Conservation (phyloP, 352 stramenopile species). For the Halophytophthora polymorphica region DNA sequence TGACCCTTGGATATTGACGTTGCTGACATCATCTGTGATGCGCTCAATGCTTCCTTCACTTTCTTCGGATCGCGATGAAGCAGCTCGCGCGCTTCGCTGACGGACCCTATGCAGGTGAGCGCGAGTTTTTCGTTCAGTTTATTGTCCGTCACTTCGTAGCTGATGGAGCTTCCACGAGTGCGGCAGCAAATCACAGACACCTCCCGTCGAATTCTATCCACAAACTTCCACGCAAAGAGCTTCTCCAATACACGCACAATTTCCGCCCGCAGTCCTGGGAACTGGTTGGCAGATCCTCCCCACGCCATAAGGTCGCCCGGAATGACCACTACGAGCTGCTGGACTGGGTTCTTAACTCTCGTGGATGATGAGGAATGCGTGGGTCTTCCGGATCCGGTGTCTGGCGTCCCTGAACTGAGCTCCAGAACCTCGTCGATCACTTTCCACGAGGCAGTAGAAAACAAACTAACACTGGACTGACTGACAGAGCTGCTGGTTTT, state of each 20-base stretch:
- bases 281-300: slow-evolving; percentile 21
- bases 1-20: slow-evolving; percentile 37
- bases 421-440: slow-evolving; percentile 52
- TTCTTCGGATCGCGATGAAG: slow-evolving; percentile 20
- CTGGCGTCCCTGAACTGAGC: background rate
- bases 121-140: slow-evolving; percentile 50
- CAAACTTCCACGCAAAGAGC: slow-evolving; percentile 64
- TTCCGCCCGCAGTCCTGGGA: slow-evolving; percentile 35
- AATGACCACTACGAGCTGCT: slow-evolving; percentile 56
- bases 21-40: background rate
- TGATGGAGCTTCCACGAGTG: slow-evolving; percentile 33
- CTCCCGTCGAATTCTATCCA: slow-evolving; percentile 24
- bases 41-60: slow-evolving; percentile 3
- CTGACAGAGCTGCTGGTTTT: slow-evolving; percentile 7
- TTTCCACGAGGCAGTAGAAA: slow-evolving; percentile 61
- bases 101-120: slow-evolving; percentile 51
- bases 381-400: background rate
- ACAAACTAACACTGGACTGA: slow-evolving; percentile 23
- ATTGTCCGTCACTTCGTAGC: slow-evolving; percentile 54
- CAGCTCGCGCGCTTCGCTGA: slow-evolving; percentile 38
- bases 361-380: slow-evolving; percentile 1
- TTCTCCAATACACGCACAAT: slow-evolving; percentile 62
- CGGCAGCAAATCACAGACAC: slow-evolving; percentile 44
- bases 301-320: slow-evolving; percentile 48
- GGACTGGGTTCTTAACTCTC: slow-evolving; percentile 26